These are phyloP conservation scores for Suillus cothurnatus DNA, from an alignment of 768 basidiomycete genomes.

Conservation along the genomic window DNA sequence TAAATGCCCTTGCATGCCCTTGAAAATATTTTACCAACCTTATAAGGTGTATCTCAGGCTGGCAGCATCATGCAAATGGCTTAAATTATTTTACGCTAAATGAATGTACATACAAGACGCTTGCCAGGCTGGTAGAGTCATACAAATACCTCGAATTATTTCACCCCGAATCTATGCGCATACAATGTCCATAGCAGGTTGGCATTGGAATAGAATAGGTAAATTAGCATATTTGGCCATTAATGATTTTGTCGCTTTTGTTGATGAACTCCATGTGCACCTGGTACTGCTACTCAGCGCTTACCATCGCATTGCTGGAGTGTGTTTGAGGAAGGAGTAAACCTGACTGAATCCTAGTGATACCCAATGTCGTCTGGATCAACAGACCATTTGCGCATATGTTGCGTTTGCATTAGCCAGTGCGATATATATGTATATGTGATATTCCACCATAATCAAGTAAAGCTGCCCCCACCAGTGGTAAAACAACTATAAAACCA, in stretches of 20 bases:
- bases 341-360: not conserved
- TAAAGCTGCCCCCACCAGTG: not conserved
- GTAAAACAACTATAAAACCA: not conserved
- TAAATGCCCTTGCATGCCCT: no score
- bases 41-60: not conserved
- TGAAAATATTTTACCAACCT: no score
- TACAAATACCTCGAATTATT: not conserved
- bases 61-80: not conserved
- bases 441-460: constrained; percentile 18
- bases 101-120: not conserved
- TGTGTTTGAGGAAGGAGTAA: constrained; percentile 15
- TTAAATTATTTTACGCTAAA: not conserved
- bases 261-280: not conserved
- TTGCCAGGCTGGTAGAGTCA: not conserved
- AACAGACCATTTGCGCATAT: not conserved
- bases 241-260: not conserved
- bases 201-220: not conserved
- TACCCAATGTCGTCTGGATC: not conserved
- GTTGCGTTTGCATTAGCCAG: not conserved
- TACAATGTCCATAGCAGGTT: not conserved
- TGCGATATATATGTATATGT: not conserved
- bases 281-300: no score
- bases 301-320: constrained; percentile 26
- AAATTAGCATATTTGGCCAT: not conserved
- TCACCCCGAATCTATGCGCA: not conserved